These are phyloP conservation scores for Aspergillus hancockii DNA, from an alignment of 495 filamentous ascomycete genomes.

Conservation along the genomic window DNA sequence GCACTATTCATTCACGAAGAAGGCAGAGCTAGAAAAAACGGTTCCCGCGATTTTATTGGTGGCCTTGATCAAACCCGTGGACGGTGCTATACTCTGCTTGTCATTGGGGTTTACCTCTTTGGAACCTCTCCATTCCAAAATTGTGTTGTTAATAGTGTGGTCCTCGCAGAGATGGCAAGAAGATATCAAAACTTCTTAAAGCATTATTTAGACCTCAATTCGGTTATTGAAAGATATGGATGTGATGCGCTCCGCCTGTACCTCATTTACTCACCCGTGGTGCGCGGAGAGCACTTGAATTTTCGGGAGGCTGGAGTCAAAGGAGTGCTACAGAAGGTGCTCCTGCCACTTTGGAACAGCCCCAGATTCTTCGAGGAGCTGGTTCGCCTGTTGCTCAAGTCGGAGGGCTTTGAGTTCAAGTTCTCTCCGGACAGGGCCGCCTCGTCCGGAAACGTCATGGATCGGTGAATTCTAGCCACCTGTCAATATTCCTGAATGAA, in stretches of 20 bases:
- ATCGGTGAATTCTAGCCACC: constrained; percentile 91
- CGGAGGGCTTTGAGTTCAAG: constrained; percentile 72
- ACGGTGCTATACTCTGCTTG: constrained; percentile 95
- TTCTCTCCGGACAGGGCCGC: constrained; percentile 75
- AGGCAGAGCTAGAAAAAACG: constrained; percentile 76
- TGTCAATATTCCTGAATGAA: constrained; percentile 94
- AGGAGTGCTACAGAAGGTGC: constrained; percentile 91
- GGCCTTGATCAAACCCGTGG: constrained; percentile 93
- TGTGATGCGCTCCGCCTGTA: constrained; percentile 94
- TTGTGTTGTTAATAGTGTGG: constrained; percentile 95
- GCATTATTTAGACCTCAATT: constrained; percentile 89
- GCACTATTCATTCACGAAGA: constrained; percentile 95
- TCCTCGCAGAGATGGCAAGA: constrained; percentile 96
- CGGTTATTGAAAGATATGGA: constrained; percentile 86
- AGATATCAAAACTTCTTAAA: constrained; percentile 98
- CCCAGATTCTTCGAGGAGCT: constrained; percentile 98
- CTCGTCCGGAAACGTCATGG: constrained; percentile 90
- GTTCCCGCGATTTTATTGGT: constrained; percentile 97
- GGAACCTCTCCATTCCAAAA: constrained; percentile 91
- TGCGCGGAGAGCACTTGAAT: constrained; percentile 84
- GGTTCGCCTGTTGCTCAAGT: constrained; percentile 87
- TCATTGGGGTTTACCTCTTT: constrained; percentile 90
- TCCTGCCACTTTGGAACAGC: constrained; percentile 94
- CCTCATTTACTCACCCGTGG: constrained; percentile 96
- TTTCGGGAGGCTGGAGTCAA: constrained; percentile 95